Evolutionary conservation across 345 rosid genomes (phyloP), one percentile per base, ranked within the genome.

Genomic region (Hibiscus tridactylites): DNA sequence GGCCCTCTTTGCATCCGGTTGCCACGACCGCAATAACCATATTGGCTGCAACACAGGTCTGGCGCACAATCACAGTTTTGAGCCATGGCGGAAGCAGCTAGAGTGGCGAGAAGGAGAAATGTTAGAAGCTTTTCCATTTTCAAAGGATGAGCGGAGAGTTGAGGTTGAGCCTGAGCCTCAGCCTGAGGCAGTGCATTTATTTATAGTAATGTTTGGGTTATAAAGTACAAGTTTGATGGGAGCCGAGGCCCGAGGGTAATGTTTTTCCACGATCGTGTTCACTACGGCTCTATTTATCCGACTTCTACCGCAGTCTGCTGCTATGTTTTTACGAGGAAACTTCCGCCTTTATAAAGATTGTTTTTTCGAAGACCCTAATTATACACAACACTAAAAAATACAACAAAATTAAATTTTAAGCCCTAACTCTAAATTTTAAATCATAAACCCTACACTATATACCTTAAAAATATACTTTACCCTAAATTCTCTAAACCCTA

Each of bases 51-150:
- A 19, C 89, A 88, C 1, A 78, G 10, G 65, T 80, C 68, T 2
- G 85, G 58, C 3, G 84, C 75, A 61, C 91, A 88, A 44, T 85
- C 84, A 24, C 91, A 88, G 78, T 82, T 83, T 74, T 88, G 93
- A 8, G 86, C 80, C 57, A 65, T 5, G 31, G 29, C 53, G 3
- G 11, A 16, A 21, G 42, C 71, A 7, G 15, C 39, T 8, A 67
- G 15, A 26, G 49, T 3, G 16, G 42, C 71, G 8, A 67, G 24
- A 28, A 67, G 26, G 28, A 49, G 58, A 66, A 4, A 3, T 6
- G 57, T 47, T 47, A 26, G 57, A 17, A 26, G 13, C n/a, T 46
- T 46, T 46, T 66, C 70, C 70, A 66, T 47, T 66, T 47, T 16
- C 7, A 7, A 46, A 75, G 46, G 72, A 65, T 75, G 52, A 21